phyloP scores from a whole-genome alignment of 2,329 filamentous ascomycete genomes.

The Akanthomyces muscarius region DNA sequence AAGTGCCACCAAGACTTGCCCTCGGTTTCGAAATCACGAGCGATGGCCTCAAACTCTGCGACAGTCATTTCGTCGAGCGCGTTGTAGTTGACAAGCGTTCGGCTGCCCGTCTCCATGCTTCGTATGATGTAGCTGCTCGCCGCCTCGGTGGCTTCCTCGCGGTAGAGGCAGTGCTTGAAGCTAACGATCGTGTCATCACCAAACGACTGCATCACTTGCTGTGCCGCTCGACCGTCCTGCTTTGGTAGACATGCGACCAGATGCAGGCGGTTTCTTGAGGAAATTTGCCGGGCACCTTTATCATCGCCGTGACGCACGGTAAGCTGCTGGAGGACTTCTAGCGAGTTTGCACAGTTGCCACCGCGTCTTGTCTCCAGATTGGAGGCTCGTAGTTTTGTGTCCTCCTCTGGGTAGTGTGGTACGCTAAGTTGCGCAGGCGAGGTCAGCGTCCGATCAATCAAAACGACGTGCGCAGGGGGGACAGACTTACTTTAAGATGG shows the following conservation, averaged over 20 bases:
- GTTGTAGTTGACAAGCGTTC: constrained; percentile 70
- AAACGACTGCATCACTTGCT: constrained; percentile 53
- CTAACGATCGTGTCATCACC: constrained; percentile 39
- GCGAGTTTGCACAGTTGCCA: constrained; percentile 68
- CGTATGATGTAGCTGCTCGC: constrained; percentile 68
- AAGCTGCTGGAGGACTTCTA: constrained; percentile 67
- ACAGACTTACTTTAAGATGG: constrained; percentile 55
- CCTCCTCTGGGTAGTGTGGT: constrained; percentile 63
- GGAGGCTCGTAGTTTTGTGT: constrained; percentile 67
- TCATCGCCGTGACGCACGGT: constrained; percentile 26
- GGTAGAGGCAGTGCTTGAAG: constrained; percentile 56
- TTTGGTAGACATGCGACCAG: constrained; percentile 53
- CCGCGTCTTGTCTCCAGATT: constrained; percentile 57
- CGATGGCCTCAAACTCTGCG: constrained; percentile 52
- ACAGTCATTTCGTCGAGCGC: constrained; percentile 63
- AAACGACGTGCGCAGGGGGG: neutral
- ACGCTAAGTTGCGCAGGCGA: constrained; percentile 41
- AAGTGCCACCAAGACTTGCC: constrained; percentile 64
- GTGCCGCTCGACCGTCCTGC: constrained; percentile 45
- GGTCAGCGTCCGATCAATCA: neutral
- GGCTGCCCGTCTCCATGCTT: constrained; percentile 53
- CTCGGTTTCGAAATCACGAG: constrained; percentile 33
- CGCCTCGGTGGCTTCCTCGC: constrained; percentile 49
- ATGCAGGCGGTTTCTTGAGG: constrained; percentile 30
- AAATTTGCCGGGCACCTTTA: constrained; percentile 16